Percentiles rank a stretch among this genome's conserved stretches.
These are phyloP conservation scores for Coniella lustricola DNA, from an alignment of 2,329 filamentous ascomycete species.

Conservation along the genomic window DNA sequence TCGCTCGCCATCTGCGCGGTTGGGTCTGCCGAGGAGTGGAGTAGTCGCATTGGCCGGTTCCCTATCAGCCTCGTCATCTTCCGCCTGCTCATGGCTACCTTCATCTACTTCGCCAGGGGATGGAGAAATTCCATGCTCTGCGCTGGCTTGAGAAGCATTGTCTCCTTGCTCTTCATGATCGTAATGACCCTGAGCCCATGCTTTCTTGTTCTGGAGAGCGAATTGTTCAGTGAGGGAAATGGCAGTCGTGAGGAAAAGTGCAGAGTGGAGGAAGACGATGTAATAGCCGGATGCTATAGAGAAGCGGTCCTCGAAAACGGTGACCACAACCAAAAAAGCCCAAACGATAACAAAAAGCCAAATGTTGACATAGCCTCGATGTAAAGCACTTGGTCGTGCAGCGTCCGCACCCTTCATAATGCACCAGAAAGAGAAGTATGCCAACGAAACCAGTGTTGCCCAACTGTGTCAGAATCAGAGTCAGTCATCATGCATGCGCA, in stretches of 20 bases:
- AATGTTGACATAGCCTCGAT: constrained; percentile 70
- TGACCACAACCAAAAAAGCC: constrained; percentile 61
- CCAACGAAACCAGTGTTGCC: constrained; percentile 78
- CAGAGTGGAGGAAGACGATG: constrained; percentile 71
- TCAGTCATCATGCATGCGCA: neutral
- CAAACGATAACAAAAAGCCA: constrained; percentile 80
- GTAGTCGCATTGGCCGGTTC: constrained; percentile 44
- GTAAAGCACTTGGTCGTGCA: constrained; percentile 76
- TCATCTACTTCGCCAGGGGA: constrained; percentile 29
- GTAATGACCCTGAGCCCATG: constrained; percentile 55
- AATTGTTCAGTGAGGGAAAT: constrained; percentile 78
- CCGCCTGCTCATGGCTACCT: constrained; percentile 25
- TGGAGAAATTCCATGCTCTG: constrained; percentile 33
- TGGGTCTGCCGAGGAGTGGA: constrained; percentile 34
- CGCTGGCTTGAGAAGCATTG: constrained; percentile 23
- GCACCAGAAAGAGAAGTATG: constrained; percentile 77
- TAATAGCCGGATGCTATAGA: constrained; percentile 72
- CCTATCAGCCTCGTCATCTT: constrained; percentile 26
- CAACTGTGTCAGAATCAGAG: constrained; percentile 40
- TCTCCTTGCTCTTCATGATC: constrained; percentile 37
- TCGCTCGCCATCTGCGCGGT: constrained; percentile 26
- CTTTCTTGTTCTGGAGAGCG: constrained; percentile 62
- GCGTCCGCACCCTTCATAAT: constrained; percentile 71
- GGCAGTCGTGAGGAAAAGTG: constrained; percentile 65
- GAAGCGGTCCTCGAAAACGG: constrained; percentile 69